Conservation (phyloP, 352 stramenopile genomes). For the Globisporangium parvum region DNA sequence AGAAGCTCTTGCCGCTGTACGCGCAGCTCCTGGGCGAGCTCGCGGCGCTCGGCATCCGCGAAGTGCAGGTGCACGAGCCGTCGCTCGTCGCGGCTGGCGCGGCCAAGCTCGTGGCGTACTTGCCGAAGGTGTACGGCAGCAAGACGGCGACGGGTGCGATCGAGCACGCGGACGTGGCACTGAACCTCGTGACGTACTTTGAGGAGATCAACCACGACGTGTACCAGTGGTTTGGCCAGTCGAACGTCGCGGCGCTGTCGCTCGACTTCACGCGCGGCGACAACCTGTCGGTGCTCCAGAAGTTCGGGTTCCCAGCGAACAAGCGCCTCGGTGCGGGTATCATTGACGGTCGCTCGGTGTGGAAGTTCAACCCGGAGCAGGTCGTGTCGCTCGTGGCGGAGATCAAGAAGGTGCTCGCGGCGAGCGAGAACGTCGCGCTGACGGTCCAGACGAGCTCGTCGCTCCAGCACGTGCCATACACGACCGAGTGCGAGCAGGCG, state of each 20-base stretch:
- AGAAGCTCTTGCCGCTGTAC: conserved; percentile 77
- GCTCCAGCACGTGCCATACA: conserved; percentile 89
- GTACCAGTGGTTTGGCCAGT: conserved; percentile 86
- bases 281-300: conserved; percentile 75
- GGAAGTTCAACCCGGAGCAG: conserved; percentile 80
- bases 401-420: conserved; percentile 58
- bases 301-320: conserved; percentile 77
- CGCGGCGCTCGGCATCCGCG: conserved; percentile 57
- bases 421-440: conserved; percentile 35
- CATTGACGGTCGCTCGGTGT: conserved; percentile 88
- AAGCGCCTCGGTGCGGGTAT: conserved; percentile 87
- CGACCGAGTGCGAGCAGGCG: conserved; percentile 64
- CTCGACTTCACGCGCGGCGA: conserved; percentile 91
- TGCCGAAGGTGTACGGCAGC: conserved; percentile 61
- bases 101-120: conserved; percentile 42
- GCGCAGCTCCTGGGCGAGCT: conserved; percentile 68
- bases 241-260: conserved; percentile 74
- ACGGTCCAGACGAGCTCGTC: conserved; percentile 87
- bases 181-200: conserved; percentile 87
- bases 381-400: conserved; percentile 40
- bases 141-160: conserved; percentile 51
- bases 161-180: conserved; percentile 44
- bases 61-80: conserved; percentile 91
- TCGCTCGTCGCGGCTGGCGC: conserved; percentile 77
- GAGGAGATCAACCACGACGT: conserved; percentile 84